Conservation (phyloP, 306 rosid species). For the Coriaria nepalensis region DNA sequence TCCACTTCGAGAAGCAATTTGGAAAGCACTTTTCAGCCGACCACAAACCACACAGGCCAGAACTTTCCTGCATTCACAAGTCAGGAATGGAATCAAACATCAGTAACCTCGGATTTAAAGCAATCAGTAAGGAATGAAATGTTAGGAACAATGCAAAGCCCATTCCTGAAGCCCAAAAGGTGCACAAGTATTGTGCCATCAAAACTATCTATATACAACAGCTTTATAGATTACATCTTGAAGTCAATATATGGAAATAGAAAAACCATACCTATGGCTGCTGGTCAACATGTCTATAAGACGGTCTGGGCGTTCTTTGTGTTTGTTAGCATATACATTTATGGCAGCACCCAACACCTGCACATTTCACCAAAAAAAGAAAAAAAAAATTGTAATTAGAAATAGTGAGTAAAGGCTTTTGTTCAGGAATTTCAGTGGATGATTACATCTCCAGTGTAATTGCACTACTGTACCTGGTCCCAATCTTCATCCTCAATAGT, state of each 20-base stretch:
- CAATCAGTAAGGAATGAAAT: no score
- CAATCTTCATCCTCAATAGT: constrained; percentile 92
- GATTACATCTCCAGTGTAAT: constrained; percentile 8
- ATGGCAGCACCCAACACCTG: constrained; percentile 98
- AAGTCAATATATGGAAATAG: neutral
- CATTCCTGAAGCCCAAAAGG: no score
- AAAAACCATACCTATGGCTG: constrained; percentile 66
- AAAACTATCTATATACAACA: no score
- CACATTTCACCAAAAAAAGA: constrained; percentile 11
- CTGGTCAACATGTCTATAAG: constrained; percentile 95
- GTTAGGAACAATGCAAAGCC: no score
- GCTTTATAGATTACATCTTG: no score
- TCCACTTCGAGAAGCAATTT: constrained; percentile 96
- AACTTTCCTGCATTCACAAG: constrained; percentile 73
- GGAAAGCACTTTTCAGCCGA: constrained; percentile 96
- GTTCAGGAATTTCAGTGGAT: no score
- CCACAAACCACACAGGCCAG: constrained; percentile 99
- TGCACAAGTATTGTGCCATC: no score
- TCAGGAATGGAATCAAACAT: constrained; percentile 15
- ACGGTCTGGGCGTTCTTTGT: constrained; percentile 98
- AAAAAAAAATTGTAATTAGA: no score
- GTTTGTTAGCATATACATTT: constrained; percentile 93
- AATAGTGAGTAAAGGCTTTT: no score
- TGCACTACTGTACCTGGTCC: constrained; percentile 99
- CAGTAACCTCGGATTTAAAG: no score